These are phyloP conservation scores for Saccharomyces hybrid DNA, from an alignment of 1,139 yeast species.

Conservation along the genomic window DNA sequence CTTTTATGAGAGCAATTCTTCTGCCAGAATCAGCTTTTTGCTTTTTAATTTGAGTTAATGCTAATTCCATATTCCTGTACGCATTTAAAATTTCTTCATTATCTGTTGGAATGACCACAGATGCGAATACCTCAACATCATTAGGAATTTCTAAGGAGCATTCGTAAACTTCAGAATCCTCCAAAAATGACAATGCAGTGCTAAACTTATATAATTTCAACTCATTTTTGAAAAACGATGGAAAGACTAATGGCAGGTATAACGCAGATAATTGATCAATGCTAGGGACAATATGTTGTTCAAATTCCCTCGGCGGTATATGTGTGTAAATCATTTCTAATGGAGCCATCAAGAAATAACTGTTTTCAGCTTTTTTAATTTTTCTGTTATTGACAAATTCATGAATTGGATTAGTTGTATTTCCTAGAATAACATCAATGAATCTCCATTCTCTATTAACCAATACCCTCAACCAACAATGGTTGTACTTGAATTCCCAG, in stretches of 20 bases:
- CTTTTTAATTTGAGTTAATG: slow-evolving; percentile 75
- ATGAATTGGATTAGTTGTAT: slow-evolving; percentile 44
- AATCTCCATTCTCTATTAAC: slow-evolving; percentile 73
- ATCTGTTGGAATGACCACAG: slow-evolving; percentile 26
- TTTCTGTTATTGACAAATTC: slow-evolving; percentile 32
- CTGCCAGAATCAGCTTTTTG: slow-evolving; percentile 39
- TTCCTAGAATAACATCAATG: slow-evolving; percentile 62
- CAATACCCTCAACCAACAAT: slow-evolving; percentile 79
- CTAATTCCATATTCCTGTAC: slow-evolving; percentile 41
- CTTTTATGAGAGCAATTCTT: slow-evolving; percentile 71
- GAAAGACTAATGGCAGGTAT: slow-evolving; percentile 76
- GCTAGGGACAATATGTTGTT: slow-evolving; percentile 83
- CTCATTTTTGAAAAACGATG: slow-evolving; percentile 60
- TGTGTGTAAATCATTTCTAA: slow-evolving; percentile 72
- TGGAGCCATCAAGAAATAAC: slow-evolving; percentile 76
- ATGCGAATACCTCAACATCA: slow-evolving; percentile 54
- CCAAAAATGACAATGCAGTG: slow-evolving; percentile 65
- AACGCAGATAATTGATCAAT: slow-evolving; percentile 71
- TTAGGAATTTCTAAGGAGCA: slow-evolving; percentile 63
- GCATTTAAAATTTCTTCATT: slow-evolving; percentile 11
- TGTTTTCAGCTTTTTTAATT: slow-evolving; percentile 35
- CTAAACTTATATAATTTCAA: slow-evolving; percentile 61
- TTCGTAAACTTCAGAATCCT: slow-evolving; percentile 73
- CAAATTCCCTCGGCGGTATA: slow-evolving; percentile 66
- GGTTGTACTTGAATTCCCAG: slow-evolving; percentile 54